These are phyloP conservation scores for Verticillium zaregamsianum DNA, from an alignment of 2,329 filamentous ascomycete genomes.

Conservation along the genomic window DNA sequence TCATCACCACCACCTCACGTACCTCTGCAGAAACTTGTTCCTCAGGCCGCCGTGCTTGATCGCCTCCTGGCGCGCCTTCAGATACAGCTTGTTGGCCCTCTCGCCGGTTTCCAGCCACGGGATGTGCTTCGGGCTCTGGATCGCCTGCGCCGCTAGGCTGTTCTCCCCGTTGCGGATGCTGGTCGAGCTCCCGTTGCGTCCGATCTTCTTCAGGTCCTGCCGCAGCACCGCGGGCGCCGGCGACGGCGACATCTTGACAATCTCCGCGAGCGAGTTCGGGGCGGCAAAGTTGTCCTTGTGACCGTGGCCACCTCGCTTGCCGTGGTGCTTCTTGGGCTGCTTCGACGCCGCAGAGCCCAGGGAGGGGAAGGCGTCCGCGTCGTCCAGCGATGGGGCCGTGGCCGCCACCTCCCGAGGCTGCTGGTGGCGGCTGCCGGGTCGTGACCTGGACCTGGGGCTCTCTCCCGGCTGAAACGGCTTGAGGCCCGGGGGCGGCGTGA, in stretches of 20 bases:
- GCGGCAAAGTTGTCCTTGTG: conserved; percentile 60
- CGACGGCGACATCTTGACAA: conserved; percentile 91
- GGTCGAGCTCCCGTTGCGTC: conserved; percentile 61
- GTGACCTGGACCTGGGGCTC: conserved; percentile 69
- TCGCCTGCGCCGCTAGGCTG: conserved; percentile 75
- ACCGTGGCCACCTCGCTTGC: conserved; percentile 81
- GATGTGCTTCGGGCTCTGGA: conserved; percentile 83
- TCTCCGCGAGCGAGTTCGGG: conserved; percentile 82
- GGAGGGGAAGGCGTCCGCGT: conserved; percentile 92
- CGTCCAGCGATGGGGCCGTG: conserved; percentile 72
- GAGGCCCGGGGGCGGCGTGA: conserved; percentile 67
- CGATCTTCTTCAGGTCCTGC: conserved; percentile 55
- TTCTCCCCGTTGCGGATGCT: conserved; percentile 69
- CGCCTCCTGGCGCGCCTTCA: conserved; percentile 91
- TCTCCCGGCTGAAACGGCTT: conserved; percentile 58
- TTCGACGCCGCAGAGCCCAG: conserved; percentile 74
- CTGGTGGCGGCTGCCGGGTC: conserved; percentile 80
- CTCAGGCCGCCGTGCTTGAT: conserved; percentile 95
- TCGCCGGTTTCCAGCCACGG: conserved; percentile 96
- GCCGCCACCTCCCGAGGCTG: conserved; percentile 54
- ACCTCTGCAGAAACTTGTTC: conserved; percentile 97
- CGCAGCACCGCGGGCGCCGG: conserved; percentile 61
- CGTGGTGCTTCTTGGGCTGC: conserved; percentile 85
- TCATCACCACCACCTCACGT: conserved; percentile 19
- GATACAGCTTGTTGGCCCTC: conserved; percentile 85